Evolutionary conservation across 768 basidiomycete species (phyloP).

Genomic region (Hygrocybe punicea): DNA sequence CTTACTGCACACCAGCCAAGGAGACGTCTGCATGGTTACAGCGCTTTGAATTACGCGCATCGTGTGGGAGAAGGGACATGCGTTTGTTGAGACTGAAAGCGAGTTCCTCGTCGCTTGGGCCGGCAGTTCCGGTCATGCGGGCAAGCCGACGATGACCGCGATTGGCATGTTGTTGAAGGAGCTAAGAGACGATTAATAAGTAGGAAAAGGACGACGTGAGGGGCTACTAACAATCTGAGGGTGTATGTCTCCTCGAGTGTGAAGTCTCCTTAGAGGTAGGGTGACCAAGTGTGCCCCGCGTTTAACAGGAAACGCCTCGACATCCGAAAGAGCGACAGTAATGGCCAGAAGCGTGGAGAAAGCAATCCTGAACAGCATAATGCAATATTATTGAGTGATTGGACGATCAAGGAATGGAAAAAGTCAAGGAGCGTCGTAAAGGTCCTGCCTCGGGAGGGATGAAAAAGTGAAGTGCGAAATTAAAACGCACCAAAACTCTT

Average conservation of each 20-base stretch:
- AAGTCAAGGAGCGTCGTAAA: neutral
- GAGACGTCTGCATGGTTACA: conserved; percentile 27
- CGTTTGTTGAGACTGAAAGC: conserved; percentile 48
- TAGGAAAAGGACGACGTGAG: neutral
- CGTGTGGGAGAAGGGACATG: conserved; percentile 34
- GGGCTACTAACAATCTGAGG: conserved; percentile 12
- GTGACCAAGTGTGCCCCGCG: conserved; percentile 14
- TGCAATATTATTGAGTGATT: neutral
- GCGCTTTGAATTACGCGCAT: conserved; percentile 37
- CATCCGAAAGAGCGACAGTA: conserved; percentile 28
- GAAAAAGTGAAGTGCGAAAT: too few relatives aligned
- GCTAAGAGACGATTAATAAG: conserved; percentile 34
- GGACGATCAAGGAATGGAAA: neutral
- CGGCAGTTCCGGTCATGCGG: conserved; percentile 59
- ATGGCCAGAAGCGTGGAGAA: conserved; percentile 40
- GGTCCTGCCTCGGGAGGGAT: neutral
- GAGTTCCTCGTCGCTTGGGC: conserved; percentile 49
- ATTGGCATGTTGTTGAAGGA: conserved; percentile 69
- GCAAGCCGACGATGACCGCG: conserved; percentile 61
- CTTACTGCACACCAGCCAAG: too few relatives aligned
- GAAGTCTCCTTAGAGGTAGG: conserved; percentile 11
- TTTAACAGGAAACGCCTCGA: conserved; percentile 28
- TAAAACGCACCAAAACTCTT: too few relatives aligned
- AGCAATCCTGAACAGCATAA: conserved; percentile 43
- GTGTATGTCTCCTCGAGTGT: conserved; percentile 14